These are phyloP conservation scores for Rhizopogon sp. DNA, from an alignment of 768 basidiomycete species.

Conservation along the genomic window DNA sequence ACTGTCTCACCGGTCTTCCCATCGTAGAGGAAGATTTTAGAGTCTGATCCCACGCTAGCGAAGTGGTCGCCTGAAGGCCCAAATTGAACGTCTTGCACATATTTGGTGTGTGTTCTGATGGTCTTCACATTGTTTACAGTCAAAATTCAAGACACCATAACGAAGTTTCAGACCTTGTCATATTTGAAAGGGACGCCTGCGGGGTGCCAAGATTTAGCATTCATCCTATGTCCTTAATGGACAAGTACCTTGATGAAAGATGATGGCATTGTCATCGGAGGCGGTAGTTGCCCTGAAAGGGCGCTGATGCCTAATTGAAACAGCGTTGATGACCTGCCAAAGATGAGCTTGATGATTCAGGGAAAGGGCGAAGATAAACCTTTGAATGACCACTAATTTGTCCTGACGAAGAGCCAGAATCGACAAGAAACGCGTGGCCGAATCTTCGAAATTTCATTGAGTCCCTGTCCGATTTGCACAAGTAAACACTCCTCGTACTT, in stretches of 20 bases:
- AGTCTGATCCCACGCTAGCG: conserved; percentile 85
- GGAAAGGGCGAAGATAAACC: conserved; percentile 30
- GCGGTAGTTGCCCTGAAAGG: conserved; percentile 91
- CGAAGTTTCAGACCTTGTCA: conserved; percentile 50
- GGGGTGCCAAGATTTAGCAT: not conserved
- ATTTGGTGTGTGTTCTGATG: conserved; percentile 85
- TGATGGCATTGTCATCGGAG: conserved; percentile 74
- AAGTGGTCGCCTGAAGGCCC: conserved; percentile 79
- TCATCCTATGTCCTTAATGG: not conserved
- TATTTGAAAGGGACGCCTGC: conserved; percentile 85
- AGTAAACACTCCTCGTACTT: conserved; percentile 41
- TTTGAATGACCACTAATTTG: conserved; percentile 90
- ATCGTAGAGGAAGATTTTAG: conserved; percentile 83
- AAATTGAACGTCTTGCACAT: conserved; percentile 87
- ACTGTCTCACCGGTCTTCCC: conserved; percentile 82
- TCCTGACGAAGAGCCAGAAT: conserved; percentile 79
- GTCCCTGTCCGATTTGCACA: not conserved
- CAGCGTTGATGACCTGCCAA: conserved; percentile 74
- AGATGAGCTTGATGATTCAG: not conserved
- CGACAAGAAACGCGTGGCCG: conserved; percentile 79
- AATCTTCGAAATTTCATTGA: conserved; percentile 44
- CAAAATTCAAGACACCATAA: not conserved
- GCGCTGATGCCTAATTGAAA: conserved; percentile 81
- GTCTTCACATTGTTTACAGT: conserved; percentile 38
- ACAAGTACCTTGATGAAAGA: conserved; percentile 71